phyloP scores from a whole-genome alignment of 768 basidiomycete species.

The Boletus sensibilis region DNA sequence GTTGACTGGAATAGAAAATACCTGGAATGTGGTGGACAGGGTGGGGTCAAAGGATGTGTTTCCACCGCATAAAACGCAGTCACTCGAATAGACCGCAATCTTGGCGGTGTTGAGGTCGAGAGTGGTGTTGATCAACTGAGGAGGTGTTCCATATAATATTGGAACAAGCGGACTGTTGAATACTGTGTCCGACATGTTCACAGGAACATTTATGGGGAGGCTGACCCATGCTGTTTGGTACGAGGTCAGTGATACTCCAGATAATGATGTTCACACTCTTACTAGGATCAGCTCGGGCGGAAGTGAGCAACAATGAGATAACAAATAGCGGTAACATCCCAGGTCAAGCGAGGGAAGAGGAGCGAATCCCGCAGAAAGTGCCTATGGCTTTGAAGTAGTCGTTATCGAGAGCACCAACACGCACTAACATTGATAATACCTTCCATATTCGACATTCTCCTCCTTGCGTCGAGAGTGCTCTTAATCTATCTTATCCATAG shows the following conservation, averaged over 20 bases:
- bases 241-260: neutral
- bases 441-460: too few species aligned
- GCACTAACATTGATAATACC: too few species aligned
- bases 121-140: constrained; percentile 15
- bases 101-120: constrained; percentile 20
- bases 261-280: neutral
- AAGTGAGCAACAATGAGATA: neutral
- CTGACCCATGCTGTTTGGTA: constrained; percentile 16
- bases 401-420: neutral
- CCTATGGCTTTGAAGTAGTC: neutral
- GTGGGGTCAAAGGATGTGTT: constrained; percentile 15
- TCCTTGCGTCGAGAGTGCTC: too few species aligned
- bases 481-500: too few species aligned
- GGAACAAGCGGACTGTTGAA: constrained; percentile 19
- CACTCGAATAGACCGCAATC: constrained; percentile 20
- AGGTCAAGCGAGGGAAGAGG: neutral
- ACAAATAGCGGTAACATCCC: neutral
- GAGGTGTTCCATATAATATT: constrained; percentile 17
- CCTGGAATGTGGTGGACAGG: constrained; percentile 19
- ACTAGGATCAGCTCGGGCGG: constrained; percentile 3
- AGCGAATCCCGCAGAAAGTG: neutral
- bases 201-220: constrained; percentile 15
- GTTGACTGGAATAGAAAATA: neutral
- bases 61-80: constrained; percentile 23
- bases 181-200: constrained; percentile 9